A percentile compares a stretch with the other conserved stretches of the same genome.
phyloP scores from a whole-genome alignment of 495 filamentous ascomycete species.

The Patellaria atrata region DNA sequence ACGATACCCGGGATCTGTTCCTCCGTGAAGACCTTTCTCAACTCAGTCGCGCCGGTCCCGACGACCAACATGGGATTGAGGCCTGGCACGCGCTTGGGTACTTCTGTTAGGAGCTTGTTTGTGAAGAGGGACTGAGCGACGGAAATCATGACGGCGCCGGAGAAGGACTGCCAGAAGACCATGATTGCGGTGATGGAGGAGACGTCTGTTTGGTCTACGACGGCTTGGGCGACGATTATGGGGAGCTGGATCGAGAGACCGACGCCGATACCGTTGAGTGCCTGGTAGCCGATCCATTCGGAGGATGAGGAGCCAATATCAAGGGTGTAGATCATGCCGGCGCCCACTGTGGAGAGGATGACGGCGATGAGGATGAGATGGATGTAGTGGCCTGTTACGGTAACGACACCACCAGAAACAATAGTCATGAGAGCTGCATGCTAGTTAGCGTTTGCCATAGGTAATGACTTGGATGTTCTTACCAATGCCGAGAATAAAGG shows the following conservation, averaged over 20 bases:
- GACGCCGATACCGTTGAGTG: conserved; percentile 14
- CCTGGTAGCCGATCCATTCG: conserved; percentile 20
- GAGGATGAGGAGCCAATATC: conserved; percentile 8
- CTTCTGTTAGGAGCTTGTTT: conserved; percentile 14
- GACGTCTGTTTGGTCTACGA: conserved; percentile 14
- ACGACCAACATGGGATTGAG: conserved; percentile 32
- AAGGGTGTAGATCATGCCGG: conserved; percentile 16
- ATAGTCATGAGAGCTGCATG: conserved; percentile 8
- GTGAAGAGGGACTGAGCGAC: conserved; percentile 18
- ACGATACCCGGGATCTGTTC: conserved; percentile 37
- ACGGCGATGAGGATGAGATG: conserved; percentile 15
- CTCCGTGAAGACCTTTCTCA: conserved; percentile 32
- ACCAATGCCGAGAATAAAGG: conserved; percentile 11
- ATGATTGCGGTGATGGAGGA: conserved; percentile 17
- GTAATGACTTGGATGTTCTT: conserved; percentile 9
- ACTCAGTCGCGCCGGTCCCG: conserved; percentile 36
- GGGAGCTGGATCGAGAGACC: conserved; percentile 17
- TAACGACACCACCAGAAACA: conserved; percentile 11
- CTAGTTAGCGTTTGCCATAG: conserved; percentile 4
- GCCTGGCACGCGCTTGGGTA: conserved; percentile 24
- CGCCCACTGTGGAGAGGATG: conserved; percentile 11
- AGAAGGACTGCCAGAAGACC: conserved; percentile 19
- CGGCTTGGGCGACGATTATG: conserved; percentile 16
- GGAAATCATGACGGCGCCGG: conserved; percentile 16
- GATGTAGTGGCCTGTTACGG: conserved; percentile 13